Evolutionary conservation across 1,139 yeast genomes (phyloP).

Genomic region (Yamadazyma buinensis): DNA sequence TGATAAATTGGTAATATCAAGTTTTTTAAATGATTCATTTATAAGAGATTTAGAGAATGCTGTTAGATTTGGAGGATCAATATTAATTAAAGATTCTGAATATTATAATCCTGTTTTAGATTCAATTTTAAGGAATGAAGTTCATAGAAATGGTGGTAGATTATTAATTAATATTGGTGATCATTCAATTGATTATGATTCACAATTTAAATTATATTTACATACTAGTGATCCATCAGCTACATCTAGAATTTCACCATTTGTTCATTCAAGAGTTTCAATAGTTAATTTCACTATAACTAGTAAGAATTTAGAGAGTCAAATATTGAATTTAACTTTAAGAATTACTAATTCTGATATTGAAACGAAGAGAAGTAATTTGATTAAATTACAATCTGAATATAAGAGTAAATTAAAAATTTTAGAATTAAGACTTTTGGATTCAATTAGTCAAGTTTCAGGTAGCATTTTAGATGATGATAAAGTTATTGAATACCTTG

Average conservation of each 20-base stretch:
- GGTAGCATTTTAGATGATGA: constrained; percentile 72
- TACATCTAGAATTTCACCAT: constrained; percentile 42
- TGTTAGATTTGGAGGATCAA: constrained; percentile 73
- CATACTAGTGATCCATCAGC: constrained; percentile 58
- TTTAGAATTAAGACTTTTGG: constrained; percentile 61
- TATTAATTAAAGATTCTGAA: constrained; percentile 78
- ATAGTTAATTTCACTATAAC: constrained; percentile 73
- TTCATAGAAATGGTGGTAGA: constrained; percentile 68
- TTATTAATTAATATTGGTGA: constrained; percentile 57
- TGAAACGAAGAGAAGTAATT: constrained; percentile 52
- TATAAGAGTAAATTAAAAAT: constrained; percentile 51
- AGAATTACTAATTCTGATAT: constrained; percentile 61
- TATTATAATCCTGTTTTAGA: constrained; percentile 70
- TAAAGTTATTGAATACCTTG: constrained; percentile 55
- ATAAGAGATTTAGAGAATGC: constrained; percentile 73
- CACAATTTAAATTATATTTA: constrained; percentile 58
- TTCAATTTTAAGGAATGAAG: constrained; percentile 58
- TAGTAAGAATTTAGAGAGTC: constrained; percentile 58
- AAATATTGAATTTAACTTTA: constrained; percentile 58
- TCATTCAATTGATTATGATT: constrained; percentile 63
- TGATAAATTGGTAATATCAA: constrained; percentile 51
- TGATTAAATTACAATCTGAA: constrained; percentile 55
- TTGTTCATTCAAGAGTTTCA: constrained; percentile 58
- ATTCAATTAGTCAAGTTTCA: constrained; percentile 52
- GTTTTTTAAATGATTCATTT: constrained; percentile 72